A percentile compares a stretch with the other conserved stretches of the same genome.
phyloP scores from a whole-genome alignment of 371 early-diverging fungal species.

The Capniomyces stellatus region DNA sequence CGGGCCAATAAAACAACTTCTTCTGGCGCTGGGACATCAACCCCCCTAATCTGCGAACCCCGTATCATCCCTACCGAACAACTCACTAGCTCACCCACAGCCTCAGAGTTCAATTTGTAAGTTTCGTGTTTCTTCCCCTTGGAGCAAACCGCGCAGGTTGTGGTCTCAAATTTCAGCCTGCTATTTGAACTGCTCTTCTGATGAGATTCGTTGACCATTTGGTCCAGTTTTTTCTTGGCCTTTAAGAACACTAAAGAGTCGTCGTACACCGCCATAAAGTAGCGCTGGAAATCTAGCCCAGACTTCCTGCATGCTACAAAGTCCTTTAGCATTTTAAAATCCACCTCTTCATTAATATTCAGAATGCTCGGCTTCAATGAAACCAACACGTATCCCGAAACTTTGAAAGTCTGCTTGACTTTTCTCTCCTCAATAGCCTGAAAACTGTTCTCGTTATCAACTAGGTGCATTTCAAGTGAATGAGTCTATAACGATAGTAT shows the following conservation, averaged over 20 bases:
- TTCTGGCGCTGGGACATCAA: not conserved
- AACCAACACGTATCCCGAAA: not conserved
- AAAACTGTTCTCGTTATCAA: not conserved
- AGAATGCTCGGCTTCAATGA: not conserved
- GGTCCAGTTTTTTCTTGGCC: not conserved
- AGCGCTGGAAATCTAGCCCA: not conserved
- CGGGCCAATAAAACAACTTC: not conserved
- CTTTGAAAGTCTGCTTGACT: not conserved
- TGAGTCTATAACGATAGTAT: too few relatives aligned
- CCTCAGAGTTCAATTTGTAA: not conserved
- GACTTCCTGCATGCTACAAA: not conserved
- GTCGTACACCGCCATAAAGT: not conserved
- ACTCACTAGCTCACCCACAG: not conserved
- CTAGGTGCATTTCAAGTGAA: not conserved
- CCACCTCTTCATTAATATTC: too few relatives aligned
- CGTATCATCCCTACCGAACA: not conserved
- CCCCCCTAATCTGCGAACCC: not conserved
- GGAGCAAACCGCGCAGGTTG: not conserved
- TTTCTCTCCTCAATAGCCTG: not conserved
- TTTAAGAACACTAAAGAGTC: not conserved
- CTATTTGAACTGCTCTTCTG: not conserved
- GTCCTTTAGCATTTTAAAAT: too few relatives aligned
- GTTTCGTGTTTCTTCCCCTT: not conserved
- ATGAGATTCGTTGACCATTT: not conserved
- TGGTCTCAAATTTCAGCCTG: not conserved